These are phyloP conservation scores for Penicillium paradoxum DNA, from an alignment of 495 filamentous ascomycete species.

Conservation along the genomic window DNA sequence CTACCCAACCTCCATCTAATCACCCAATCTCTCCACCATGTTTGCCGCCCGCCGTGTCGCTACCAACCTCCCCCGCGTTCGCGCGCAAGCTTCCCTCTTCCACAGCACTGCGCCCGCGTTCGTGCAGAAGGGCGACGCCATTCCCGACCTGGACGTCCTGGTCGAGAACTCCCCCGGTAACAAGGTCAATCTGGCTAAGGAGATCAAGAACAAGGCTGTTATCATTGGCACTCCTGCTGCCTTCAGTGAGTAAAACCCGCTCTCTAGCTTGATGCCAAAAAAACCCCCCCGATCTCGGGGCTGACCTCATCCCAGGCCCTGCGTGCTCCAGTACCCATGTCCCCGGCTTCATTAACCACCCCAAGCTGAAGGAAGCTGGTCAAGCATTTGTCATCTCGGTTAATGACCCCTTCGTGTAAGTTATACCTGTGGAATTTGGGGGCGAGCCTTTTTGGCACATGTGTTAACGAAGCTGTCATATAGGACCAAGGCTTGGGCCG, in stretches of 20 bases:
- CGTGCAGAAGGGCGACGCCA: constrained; percentile 55
- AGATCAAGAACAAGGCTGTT: constrained; percentile 66
- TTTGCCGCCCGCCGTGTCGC: constrained; percentile 42
- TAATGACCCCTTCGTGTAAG: constrained; percentile 95
- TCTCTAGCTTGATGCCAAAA: too few relatives aligned
- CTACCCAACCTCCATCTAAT: not conserved
- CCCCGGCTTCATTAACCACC: constrained; percentile 74
- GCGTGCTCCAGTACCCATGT: constrained; percentile 76
- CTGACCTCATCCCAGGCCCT: constrained; percentile 42
- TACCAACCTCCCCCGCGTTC: constrained; percentile 30
- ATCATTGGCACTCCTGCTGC: constrained; percentile 90
- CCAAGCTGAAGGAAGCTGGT: constrained; percentile 68
- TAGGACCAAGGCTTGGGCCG: constrained; percentile 84
- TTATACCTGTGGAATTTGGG: not conserved
- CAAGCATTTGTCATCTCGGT: constrained; percentile 82
- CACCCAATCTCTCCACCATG: constrained; percentile 22
- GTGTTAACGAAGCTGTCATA: not conserved
- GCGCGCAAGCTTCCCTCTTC: constrained; percentile 38
- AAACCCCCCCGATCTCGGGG: not conserved
- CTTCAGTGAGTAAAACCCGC: constrained; percentile 56
- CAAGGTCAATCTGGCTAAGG: constrained; percentile 78
- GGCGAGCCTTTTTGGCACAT: not conserved
- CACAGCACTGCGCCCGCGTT: constrained; percentile 52
- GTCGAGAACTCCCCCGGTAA: constrained; percentile 63
- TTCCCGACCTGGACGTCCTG: constrained; percentile 58